phyloP scores from a whole-genome alignment of 2,329 filamentous ascomycete species.

The Chrysoporthe deuterocubensis region DNA sequence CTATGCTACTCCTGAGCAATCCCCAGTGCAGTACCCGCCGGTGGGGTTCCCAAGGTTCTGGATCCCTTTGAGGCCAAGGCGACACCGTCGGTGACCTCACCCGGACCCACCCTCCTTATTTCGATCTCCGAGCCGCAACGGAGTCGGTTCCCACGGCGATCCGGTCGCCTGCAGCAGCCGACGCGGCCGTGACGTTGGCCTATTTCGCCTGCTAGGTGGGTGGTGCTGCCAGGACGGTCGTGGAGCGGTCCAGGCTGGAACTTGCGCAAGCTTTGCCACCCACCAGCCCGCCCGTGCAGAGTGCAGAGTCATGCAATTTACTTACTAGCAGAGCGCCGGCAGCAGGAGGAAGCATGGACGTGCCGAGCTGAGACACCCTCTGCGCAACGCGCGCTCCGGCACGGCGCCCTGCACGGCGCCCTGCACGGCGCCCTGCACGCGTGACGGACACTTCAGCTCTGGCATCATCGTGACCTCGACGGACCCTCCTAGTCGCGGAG shows the following conservation, averaged over 20 bases:
- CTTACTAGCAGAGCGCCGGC: too few relatives aligned
- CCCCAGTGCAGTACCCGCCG: too few relatives aligned
- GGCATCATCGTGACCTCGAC: too few relatives aligned
- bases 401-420: too few relatives aligned
- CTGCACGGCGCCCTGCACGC: too few relatives aligned
- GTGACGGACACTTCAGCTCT: too few relatives aligned
- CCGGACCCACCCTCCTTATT: constrained; percentile 4
- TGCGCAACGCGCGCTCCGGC: too few relatives aligned
- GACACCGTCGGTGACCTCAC: constrained; percentile 10
- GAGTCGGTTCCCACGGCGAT: not conserved
- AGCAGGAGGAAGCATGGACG: too few relatives aligned
- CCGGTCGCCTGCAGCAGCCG: not conserved
- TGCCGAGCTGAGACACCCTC: too few relatives aligned
- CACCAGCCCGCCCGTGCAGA: not conserved
- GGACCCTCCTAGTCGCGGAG: too few relatives aligned
- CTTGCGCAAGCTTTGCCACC: not conserved
- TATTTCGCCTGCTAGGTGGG: constrained; percentile 8
- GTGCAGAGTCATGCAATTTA: too few relatives aligned
- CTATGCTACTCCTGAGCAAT: too few relatives aligned
- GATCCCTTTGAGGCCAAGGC: not conserved
- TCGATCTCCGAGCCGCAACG: constrained; percentile 11
- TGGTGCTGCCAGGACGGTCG: not conserved
- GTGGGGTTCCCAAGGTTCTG: not conserved
- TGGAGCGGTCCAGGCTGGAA: constrained; percentile 1
- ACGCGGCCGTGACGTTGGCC: constrained; percentile 8